A percentile compares a stretch with the other conserved stretches of the same genome.
These are phyloP conservation scores for Fusarium graminum DNA, from an alignment of 2,329 filamentous ascomycete genomes.

Conservation along the genomic window DNA sequence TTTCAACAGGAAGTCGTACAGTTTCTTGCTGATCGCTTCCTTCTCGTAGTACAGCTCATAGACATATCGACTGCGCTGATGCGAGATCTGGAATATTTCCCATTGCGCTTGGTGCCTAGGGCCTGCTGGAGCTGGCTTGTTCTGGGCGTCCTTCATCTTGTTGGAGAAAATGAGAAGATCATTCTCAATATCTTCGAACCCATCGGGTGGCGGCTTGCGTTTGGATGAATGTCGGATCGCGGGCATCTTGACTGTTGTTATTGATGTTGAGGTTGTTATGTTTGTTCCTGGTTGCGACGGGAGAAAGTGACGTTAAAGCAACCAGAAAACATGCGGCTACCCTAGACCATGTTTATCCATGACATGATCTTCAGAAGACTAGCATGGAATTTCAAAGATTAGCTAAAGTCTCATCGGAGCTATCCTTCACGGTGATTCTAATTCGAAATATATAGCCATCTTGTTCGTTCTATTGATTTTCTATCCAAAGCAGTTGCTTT, in stretches of 20 bases:
- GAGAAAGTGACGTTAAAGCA: slow-evolving; percentile 5
- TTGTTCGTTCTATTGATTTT: too few relatives aligned
- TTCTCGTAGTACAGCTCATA: slow-evolving; percentile 99
- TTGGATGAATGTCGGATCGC: slow-evolving; percentile 80
- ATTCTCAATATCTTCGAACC: slow-evolving; percentile 89
- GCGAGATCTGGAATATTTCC: slow-evolving; percentile 97
- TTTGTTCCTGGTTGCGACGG: slow-evolving; percentile 4
- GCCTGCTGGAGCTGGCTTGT: slow-evolving; percentile 83
- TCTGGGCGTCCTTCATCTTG: slow-evolving; percentile 96
- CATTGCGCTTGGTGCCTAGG: slow-evolving; percentile 91
- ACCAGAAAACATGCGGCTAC: background rate
- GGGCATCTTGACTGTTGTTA: slow-evolving; percentile 69
- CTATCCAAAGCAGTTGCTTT: too few relatives aligned
- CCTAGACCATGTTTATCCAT: background rate
- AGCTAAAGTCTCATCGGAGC: background rate
- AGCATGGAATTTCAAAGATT: background rate
- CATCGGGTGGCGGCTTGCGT: slow-evolving; percentile 85
- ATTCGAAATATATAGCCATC: too few relatives aligned
- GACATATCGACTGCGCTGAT: slow-evolving; percentile 91
- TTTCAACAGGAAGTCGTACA: slow-evolving; percentile 98
- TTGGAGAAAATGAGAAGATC: slow-evolving; percentile 87
- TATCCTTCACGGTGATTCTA: background rate
- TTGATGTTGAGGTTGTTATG: background rate
- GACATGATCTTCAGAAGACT: background rate
- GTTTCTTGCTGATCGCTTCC: slow-evolving; percentile 89